phyloP scores from a whole-genome alignment of 2,329 filamentous ascomycete genomes.

The Clonostachys byssicola region DNA sequence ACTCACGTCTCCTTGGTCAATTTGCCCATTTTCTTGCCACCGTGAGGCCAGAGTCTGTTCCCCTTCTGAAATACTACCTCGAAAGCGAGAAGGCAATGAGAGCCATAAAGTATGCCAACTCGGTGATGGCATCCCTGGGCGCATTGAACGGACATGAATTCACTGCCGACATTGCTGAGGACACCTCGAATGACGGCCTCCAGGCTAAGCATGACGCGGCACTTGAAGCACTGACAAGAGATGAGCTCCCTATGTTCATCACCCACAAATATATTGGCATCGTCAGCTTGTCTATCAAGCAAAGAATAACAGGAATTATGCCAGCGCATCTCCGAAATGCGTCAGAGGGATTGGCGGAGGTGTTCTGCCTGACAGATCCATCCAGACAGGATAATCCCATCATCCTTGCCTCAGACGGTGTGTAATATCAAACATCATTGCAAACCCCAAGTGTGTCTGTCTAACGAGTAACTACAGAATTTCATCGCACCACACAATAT shows the following conservation, averaged over 20 bases:
- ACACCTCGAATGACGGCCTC: slow-evolving; percentile 53
- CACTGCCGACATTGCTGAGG: slow-evolving; percentile 40
- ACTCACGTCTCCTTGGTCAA: slow-evolving; percentile 56
- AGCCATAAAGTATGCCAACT: slow-evolving; percentile 68
- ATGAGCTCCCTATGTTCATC: slow-evolving; percentile 70
- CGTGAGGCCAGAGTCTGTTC: slow-evolving; percentile 57
- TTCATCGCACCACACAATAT: slow-evolving; percentile 71
- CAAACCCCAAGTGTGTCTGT: no score
- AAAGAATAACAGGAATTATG: slow-evolving; percentile 63
- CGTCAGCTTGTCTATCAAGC: slow-evolving; percentile 65
- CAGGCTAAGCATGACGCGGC: slow-evolving; percentile 61
- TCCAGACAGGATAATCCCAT: slow-evolving; percentile 71
- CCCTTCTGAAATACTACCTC: slow-evolving; percentile 66
- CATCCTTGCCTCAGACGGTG: slow-evolving; percentile 50
- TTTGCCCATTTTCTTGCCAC: slow-evolving; percentile 65
- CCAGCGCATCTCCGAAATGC: slow-evolving; percentile 60
- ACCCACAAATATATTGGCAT: slow-evolving; percentile 65
- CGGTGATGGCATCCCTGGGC: slow-evolving; percentile 35
- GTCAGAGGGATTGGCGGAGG: slow-evolving; percentile 72
- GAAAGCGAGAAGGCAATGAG: slow-evolving; percentile 67
- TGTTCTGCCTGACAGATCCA: slow-evolving; percentile 74
- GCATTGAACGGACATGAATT: slow-evolving; percentile 52
- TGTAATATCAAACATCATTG: slow-evolving; percentile 26
- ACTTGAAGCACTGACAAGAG: slow-evolving; percentile 58
- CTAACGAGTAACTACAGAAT: slow-evolving; percentile 30